A percentile compares a stretch with the other conserved stretches of the same genome.
Evolutionary conservation across 2,329 filamentous ascomycete species (phyloP).

Genomic region (Fusarium acutatum): DNA sequence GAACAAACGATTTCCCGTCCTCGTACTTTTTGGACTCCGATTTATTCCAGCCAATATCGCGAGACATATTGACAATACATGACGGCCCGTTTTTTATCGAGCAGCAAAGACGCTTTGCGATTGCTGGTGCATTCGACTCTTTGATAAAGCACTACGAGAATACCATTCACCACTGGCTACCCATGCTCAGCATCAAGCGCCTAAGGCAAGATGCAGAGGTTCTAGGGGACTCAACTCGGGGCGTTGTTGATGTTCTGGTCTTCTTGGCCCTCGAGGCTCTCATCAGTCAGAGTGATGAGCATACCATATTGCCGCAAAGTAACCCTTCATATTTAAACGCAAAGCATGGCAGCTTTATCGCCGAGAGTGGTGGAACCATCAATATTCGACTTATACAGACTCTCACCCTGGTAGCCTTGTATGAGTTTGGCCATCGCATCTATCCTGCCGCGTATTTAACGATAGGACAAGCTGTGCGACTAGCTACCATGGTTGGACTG

Average conservation of each 20-base stretch:
- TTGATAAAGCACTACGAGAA: background rate
- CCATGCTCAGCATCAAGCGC: background rate
- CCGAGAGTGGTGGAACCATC: background rate
- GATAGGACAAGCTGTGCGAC: background rate
- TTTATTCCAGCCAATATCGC: background rate
- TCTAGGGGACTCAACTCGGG: accelerated
- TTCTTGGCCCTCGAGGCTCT: background rate
- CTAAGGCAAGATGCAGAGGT: accelerated
- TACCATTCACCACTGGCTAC: background rate
- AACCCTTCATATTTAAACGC: background rate
- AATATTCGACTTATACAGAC: background rate
- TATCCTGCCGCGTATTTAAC: background rate
- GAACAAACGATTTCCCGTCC: background rate
- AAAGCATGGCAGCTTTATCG: background rate
- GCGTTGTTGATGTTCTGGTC: background rate
- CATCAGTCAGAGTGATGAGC: background rate
- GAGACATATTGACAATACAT: background rate
- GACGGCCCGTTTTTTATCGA: accelerated
- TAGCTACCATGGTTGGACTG: background rate
- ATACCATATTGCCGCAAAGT: background rate
- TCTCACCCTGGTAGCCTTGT: background rate
- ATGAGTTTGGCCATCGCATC: background rate
- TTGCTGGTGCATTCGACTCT: background rate
- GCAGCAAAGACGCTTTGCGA: background rate
- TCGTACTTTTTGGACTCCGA: background rate